Percentiles rank a stretch among this genome's conserved stretches.
phyloP scores from a whole-genome alignment of 179 eudicot species.

The Sideroxylon spinosum region DNA sequence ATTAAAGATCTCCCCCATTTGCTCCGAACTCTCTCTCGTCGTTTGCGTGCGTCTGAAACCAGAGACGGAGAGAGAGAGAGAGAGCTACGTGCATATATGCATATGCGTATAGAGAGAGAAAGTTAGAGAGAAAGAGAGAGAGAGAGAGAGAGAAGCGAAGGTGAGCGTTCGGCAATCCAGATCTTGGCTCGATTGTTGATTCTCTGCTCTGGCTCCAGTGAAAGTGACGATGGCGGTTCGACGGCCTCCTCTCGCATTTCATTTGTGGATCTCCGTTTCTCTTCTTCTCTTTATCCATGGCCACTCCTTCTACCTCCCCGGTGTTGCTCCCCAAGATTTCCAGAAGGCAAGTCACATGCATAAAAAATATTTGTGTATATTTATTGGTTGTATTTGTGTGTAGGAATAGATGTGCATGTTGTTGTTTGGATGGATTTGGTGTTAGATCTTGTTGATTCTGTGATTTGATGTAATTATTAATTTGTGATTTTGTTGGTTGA shows the following conservation, averaged over 20 bases:
- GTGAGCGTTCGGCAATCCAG: slow-evolving; percentile 11
- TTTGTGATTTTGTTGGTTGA: not conserved
- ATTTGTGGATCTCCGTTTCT: slow-evolving; percentile 23
- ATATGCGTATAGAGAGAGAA: no score
- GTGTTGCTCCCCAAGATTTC: slow-evolving; percentile 55
- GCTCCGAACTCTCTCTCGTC: no score
- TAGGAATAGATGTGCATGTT: not conserved
- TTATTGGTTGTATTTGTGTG: not conserved
- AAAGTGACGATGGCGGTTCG: not conserved
- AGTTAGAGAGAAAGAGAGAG: not conserved
- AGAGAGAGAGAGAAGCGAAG: not conserved
- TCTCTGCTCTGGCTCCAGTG: not conserved
- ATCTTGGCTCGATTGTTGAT: not conserved
- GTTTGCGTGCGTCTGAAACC: no score
- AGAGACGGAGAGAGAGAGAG: no score
- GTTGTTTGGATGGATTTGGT: not conserved
- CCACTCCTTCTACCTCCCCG: slow-evolving; percentile 45
- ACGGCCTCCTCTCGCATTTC: slow-evolving; percentile 1
- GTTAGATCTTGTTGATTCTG: slow-evolving; percentile 16
- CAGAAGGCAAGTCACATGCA: slow-evolving; percentile 18
- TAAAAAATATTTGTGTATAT: not conserved
- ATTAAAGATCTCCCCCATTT: no score
- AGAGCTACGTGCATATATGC: no score
- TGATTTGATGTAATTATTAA: not conserved
- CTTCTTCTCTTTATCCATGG: slow-evolving; percentile 21